Base-by-base conservation (phyloP, 208 protist species). In the Crithidia sp. region DNA sequence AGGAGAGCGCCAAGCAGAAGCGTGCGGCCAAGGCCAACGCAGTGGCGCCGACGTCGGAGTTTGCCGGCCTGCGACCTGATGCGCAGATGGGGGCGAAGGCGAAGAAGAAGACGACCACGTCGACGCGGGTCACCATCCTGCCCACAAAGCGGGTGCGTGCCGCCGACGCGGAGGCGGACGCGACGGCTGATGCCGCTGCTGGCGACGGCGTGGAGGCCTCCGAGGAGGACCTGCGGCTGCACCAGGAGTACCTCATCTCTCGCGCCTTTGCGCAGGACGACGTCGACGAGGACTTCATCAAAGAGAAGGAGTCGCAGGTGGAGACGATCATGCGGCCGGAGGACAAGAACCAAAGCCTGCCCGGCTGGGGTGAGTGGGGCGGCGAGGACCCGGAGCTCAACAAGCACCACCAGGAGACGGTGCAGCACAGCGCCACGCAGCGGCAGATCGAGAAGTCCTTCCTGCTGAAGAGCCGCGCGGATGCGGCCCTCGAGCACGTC, bases 321-420 rank as follows among this genome's bases (percentile, higher is more conserved):
- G 87, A 95, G 56, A 86, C 76, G 16, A 91, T 96, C 50, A 92
- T 96, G 85, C 86, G 87, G 49, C 92, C 92, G 9, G 81, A 91
- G 9, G 95, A 98, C 79, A 83, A 79, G 58, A 97, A 97, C 70
- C 82, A 86, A 39, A 90, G 77, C 28, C 82, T 98, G 2, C 95
- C 95, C 16, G 95, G 95, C 28, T 98, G 95, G 95, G 93, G 93
- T 40, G 95, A 98, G 81, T 98, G 95, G 95, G 95, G 95, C 57
- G 95, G 95, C 19, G 79, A 90, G 41, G 89, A 96, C 72, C 74
- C 73, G 8, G 56, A 79, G 37, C 87, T 98, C 10, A 98, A 97
- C 81, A 71, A 76, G 55, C 85, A 76, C 7, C 91, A 96, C 50
- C 85, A 91, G 50, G 92, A 84, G 53, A 82, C 84, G 55, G 47